A percentile compares a stretch with the other conserved stretches of the same genome.
Conservation (phyloP, 805 yeast species). For the Cyberlindnera sargentensis region DNA sequence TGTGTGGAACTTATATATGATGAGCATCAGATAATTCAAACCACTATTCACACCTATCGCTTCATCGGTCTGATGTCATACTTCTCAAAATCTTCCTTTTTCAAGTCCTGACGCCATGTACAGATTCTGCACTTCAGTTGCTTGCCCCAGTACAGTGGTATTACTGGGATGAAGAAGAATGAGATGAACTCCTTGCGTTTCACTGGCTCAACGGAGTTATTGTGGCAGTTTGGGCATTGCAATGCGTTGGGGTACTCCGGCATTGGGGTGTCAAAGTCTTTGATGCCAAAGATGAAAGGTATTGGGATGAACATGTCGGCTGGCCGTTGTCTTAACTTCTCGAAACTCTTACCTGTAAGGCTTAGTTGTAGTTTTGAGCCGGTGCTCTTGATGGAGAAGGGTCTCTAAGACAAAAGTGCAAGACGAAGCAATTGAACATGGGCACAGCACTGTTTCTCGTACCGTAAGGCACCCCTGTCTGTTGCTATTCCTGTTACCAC, state of each 20-base stretch:
- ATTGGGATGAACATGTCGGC: constrained; percentile 3
- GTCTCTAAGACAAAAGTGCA: too few species aligned
- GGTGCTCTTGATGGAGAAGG: too few species aligned
- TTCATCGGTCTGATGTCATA: constrained; percentile 11
- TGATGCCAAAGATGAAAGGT: constrained; percentile 28
- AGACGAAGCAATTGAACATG: too few species aligned
- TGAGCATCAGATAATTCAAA: too few species aligned
- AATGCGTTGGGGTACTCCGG: constrained; percentile 21
- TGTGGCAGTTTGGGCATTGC: constrained; percentile 55
- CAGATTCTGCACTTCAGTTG: constrained; percentile 46
- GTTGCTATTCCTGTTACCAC: too few species aligned
- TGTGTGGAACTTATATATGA: too few species aligned
- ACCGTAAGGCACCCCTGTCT: too few species aligned
- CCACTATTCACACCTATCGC: neutral
- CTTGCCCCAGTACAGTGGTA: constrained; percentile 47
- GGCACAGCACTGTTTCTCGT: too few species aligned
- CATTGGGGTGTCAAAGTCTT: constrained; percentile 22
- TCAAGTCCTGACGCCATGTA: constrained; percentile 38
- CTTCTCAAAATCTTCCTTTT: constrained; percentile 24
- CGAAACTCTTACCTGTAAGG: too few species aligned
- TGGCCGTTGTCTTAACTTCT: too few species aligned
- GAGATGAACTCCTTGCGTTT: constrained; percentile 48
- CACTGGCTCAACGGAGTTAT: constrained; percentile 44
- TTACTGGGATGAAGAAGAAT: constrained; percentile 45
- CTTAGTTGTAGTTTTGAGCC: too few species aligned